These are phyloP conservation scores for Neonectria coccinea DNA, from an alignment of 2,329 filamentous ascomycete genomes.

Conservation along the genomic window DNA sequence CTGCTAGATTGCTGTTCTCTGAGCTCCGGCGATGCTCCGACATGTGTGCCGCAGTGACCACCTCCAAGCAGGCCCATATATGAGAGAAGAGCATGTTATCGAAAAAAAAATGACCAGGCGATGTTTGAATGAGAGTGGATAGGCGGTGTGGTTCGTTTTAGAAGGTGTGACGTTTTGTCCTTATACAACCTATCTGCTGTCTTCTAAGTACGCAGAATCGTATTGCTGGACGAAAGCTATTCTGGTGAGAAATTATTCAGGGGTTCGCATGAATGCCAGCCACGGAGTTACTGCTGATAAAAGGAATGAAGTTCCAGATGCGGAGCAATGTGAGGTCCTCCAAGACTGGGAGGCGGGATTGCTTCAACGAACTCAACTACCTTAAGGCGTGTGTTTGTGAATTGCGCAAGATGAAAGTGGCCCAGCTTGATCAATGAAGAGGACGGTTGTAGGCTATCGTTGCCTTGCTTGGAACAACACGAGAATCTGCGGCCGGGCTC, in stretches of 20 bases:
- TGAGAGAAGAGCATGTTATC: not conserved
- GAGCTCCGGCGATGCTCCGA: not conserved
- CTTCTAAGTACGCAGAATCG: not conserved
- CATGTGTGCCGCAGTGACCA: not conserved
- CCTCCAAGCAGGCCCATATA: not conserved
- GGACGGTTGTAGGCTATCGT: no score
- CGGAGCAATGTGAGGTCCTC: not conserved
- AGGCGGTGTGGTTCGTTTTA: not conserved
- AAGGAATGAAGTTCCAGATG: not conserved
- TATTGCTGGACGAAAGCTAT: not conserved
- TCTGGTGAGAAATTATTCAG: not conserved
- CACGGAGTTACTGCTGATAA: not conserved
- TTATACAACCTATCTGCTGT: not conserved
- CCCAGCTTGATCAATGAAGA: no score
- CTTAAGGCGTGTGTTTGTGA: not conserved
- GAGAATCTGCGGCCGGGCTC: no score
- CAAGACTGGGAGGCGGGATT: not conserved
- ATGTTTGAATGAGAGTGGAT: not conserved
- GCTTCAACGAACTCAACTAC: not conserved
- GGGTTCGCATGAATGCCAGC: not conserved
- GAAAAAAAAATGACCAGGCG: not conserved
- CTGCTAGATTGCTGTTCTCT: slow-evolving; percentile 5
- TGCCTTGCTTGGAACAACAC: no score
- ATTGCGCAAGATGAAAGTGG: no score
- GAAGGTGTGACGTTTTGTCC: not conserved